A percentile compares a stretch with the other conserved stretches of the same genome.
Conservation (phyloP, 495 filamentous ascomycete genomes). For the Copromyces sp. region DNA sequence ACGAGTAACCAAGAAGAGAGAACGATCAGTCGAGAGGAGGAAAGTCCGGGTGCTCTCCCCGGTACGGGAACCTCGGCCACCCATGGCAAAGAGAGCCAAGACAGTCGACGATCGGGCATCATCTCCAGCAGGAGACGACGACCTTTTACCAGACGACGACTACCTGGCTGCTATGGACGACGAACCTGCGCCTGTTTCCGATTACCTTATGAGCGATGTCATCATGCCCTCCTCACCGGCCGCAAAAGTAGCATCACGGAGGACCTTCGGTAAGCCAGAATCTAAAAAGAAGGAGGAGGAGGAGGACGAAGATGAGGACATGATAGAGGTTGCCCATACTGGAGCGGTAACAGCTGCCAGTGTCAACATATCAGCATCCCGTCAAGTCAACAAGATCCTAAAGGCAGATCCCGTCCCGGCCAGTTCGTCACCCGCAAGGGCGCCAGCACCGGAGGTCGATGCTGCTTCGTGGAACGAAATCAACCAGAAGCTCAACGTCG, state of each 20-base stretch:
- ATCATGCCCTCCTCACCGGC: slow-evolving; percentile 72
- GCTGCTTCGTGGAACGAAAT: slow-evolving; percentile 86
- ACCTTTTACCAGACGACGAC: slow-evolving; percentile 45
- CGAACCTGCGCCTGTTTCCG: slow-evolving; percentile 23
- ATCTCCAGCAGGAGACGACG: slow-evolving; percentile 35
- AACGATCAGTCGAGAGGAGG: slow-evolving; percentile 62
- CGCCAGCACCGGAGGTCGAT: slow-evolving; percentile 49
- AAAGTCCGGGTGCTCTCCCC: slow-evolving; percentile 77
- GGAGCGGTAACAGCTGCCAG: slow-evolving; percentile 55
- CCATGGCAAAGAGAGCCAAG: slow-evolving; percentile 40
- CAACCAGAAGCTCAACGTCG: slow-evolving; percentile 74
- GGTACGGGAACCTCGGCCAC: slow-evolving; percentile 36
- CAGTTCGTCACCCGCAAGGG: slow-evolving; percentile 65
- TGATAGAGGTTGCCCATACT: slow-evolving; percentile 74
- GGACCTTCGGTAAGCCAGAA: slow-evolving; percentile 43
- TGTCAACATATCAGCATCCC: slow-evolving; percentile 79
- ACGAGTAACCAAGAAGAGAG: slow-evolving; percentile 45
- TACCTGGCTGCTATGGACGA: slow-evolving; percentile 46
- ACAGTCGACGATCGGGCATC: slow-evolving; percentile 30
- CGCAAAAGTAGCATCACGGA: slow-evolving; percentile 68
- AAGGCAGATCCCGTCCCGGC: slow-evolving; percentile 53
- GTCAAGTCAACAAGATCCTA: slow-evolving; percentile 66
- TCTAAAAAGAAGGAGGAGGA: slow-evolving; percentile 52
- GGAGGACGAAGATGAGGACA: slow-evolving; percentile 62
- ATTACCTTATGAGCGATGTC: slow-evolving; percentile 72